Base-by-base conservation (phyloP, 805 yeast species). In the Zygoascus bituminiphila region DNA sequence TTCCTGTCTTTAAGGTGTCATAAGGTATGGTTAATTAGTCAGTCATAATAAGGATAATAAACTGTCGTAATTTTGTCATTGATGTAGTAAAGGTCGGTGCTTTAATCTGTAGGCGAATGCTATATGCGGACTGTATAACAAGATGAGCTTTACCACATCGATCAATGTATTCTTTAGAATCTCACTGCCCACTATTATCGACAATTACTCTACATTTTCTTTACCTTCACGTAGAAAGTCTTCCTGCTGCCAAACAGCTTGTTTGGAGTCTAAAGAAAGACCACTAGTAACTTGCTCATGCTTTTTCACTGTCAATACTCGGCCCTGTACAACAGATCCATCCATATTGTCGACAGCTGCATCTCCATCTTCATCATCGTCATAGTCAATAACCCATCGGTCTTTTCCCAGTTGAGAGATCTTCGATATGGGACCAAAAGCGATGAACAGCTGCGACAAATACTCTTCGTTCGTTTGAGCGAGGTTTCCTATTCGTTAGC, bases 271-370 rank as follows among this genome's bases (percentile, higher is more conserved):
- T 17, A 51, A 23, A 9, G 45, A 31, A 31, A 47, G 45, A 4
- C 47, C 45, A 4, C 33, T 15, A 12, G 7, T 19, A 36, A 15
- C 12, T 12, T 39, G 26, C 15, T 23, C 19, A 9, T 22, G 26
- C 22, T 22, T 22, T 10, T 23, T 39, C 14, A 41, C 47, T 3
- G 21, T 15, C 12, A 44, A 20, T 7, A 44, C 42, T 33, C 50
- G 44, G 15, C 64, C 65, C 24, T 50, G 47, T 14, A 65, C 40
- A 4, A 48, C 43, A 2, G 61, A 44, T 5, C 55, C 57, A 19
- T 63, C 57, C 62, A 62, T 56, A 46, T 65, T 65, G 36, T 64
- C 67, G 12, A 62, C 54, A 0, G 69, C 69, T 2, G 62, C 59
- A 26, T 46, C 57, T 6, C 68, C 69, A 44, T 64, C 69, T 4